These are phyloP conservation scores for Eragrostis nindensis DNA, from an alignment of 176 grass and related monocot species.

Conservation along the genomic window DNA sequence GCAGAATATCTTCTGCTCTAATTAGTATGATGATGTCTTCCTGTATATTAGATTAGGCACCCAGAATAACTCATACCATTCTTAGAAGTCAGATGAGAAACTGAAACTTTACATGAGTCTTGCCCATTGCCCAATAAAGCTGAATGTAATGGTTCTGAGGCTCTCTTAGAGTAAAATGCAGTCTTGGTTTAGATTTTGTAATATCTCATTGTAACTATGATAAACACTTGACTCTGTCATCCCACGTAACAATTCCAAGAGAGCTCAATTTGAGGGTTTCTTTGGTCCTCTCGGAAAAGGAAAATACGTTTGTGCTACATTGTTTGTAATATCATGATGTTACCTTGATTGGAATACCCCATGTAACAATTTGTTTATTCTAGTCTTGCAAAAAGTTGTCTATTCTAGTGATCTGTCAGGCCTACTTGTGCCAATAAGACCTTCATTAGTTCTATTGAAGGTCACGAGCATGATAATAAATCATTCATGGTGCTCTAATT, in stretches of 20 bases:
- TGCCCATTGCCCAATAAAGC: neutral
- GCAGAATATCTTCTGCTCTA: neutral
- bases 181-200: neutral
- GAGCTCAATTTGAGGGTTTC: neutral
- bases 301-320: conserved; percentile 8
- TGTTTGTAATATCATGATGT: neutral
- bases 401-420: neutral
- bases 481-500: neutral
- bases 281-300: neutral
- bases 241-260: neutral
- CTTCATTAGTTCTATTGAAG: neutral
- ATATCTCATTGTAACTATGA: neutral
- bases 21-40: neutral
- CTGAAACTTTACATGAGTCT: neutral
- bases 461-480: conserved; percentile 1
- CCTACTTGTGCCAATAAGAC: neutral
- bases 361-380: neutral
- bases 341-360: conserved; percentile 2
- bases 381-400: neutral
- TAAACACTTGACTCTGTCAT: neutral
- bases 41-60: neutral
- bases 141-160: neutral
- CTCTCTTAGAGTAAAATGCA: neutral
- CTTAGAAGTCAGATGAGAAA: neutral
- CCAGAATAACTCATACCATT: conserved; percentile 14